Evolutionary conservation across 495 filamentous ascomycete genomes (phyloP), one percentile per base, ranked within the genome.

Genomic region (Penicillium cataractarum): DNA sequence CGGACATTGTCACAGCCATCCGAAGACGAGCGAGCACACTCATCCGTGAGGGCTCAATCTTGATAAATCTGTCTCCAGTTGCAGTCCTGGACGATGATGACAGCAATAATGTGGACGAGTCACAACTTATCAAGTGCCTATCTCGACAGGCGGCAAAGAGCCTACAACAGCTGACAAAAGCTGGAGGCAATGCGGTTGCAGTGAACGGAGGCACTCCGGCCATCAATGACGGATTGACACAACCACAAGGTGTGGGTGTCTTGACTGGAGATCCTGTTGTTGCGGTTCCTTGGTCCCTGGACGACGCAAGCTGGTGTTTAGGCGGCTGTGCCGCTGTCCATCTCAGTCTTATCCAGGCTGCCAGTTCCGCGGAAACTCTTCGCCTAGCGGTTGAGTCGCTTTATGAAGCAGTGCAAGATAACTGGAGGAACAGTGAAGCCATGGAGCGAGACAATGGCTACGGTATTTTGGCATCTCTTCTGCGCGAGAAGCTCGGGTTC

Each of bases 381-480:
- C 77, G 91, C n/a, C 83, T 90, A 39, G 88, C 93, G 4, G 88
- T 96, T 12, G 86, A 93, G 64, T 89, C 95, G 55, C 79, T 97
- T 46, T 92, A 97, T 63, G 86, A 89, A 69, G 89, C 89, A 55
- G 88, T 97, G 17, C 86, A 90, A 68, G 87, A 89, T 51, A 97
- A 89, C 71, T 99, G 95, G 95, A 86, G 95, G 65, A 98, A 97
- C 65, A 98, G 96, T 67, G 95, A 99, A 75, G 93, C 94, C 52
- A 96, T 99, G 92, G 95, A 99, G 75, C 87, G 87, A 70, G 93
- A 96, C 58, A 96, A 93, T 68, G 95, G 93, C 12, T 99, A 96
- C 71, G 89, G 90, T 15, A 89, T 97, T n/a, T 79, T 98, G 33
- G 90, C 89, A 50, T 83, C 84, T 58, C 73, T 96, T 17, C 73